Evolutionary conservation across 2,329 filamentous ascomycete species (phyloP).

Genomic region (Penicillium sp.): DNA sequence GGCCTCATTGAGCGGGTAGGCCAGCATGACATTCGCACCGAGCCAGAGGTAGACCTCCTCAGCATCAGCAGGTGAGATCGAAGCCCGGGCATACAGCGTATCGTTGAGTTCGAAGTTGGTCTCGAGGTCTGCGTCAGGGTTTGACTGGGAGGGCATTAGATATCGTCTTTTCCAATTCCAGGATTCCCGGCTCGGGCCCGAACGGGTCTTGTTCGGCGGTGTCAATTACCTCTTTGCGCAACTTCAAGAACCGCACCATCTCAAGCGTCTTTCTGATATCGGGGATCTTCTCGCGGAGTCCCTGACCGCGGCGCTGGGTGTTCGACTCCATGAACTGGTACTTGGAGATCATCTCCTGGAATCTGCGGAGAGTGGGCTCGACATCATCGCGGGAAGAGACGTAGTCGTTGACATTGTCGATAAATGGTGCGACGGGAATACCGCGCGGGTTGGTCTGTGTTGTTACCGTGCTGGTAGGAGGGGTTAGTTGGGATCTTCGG

Average conservation of each 20-base stretch:
- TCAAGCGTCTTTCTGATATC: constrained; percentile 97
- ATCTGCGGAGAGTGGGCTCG: constrained; percentile 47
- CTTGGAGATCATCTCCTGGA: constrained; percentile 68
- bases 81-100: constrained; percentile 87
- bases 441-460: constrained; percentile 47
- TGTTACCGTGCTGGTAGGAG: constrained; percentile 26
- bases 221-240: constrained; percentile 67
- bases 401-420: constrained; percentile 50
- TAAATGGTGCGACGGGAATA: constrained; percentile 49
- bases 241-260: constrained; percentile 81
- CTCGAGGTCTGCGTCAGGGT: constrained; percentile 65
- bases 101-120: constrained; percentile 97
- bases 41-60: constrained; percentile 96
- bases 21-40: constrained; percentile 97
- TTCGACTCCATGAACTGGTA: constrained; percentile 99
- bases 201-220: not conserved
- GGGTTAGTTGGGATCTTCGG: constrained; percentile 17
- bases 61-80: constrained; percentile 68
- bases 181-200: too few relatives aligned
- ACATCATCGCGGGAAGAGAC: constrained; percentile 48
- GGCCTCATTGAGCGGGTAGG: constrained; percentile 88
- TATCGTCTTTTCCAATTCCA: not conserved
- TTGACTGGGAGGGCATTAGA: constrained; percentile 17
- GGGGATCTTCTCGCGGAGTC: constrained; percentile 90
- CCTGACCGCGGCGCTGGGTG: constrained; percentile 76